Conservation (phyloP, 768 basidiomycete species). For the Suillus plorans region DNA sequence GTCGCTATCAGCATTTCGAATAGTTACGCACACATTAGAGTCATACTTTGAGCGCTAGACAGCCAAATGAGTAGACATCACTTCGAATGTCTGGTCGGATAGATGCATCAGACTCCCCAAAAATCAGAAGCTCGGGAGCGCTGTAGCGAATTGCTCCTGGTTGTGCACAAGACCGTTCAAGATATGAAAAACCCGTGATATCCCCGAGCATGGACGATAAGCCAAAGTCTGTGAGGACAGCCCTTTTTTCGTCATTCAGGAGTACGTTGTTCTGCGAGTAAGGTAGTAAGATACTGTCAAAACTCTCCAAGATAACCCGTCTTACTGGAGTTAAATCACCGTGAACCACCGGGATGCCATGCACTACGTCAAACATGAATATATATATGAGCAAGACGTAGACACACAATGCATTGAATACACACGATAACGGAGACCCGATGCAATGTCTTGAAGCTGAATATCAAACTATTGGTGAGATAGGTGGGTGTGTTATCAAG, state of each 20-base stretch:
- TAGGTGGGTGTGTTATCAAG: neutral
- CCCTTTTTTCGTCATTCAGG: constrained; percentile 38
- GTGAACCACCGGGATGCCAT: neutral
- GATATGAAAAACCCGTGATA: constrained; percentile 29
- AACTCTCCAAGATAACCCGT: neutral
- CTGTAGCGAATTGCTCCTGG: constrained; percentile 44
- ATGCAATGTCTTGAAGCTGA: neutral
- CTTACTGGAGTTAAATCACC: neutral
- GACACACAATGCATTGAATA: neutral
- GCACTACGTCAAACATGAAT: neutral
- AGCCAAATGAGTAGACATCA: constrained; percentile 17
- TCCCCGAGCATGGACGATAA: constrained; percentile 36
- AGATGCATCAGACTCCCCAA: constrained; percentile 15
- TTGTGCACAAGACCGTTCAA: constrained; percentile 24
- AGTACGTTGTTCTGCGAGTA: constrained; percentile 38
- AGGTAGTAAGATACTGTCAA: neutral
- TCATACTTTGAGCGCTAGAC: constrained; percentile 23
- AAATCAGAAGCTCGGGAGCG: constrained; percentile 34
- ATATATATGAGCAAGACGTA: neutral
- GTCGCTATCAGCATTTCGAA: neutral
- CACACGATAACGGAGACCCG: neutral
- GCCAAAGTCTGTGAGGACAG: constrained; percentile 44
- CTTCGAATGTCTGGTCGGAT: neutral
- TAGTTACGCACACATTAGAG: neutral
- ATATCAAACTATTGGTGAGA: neutral